A percentile compares a stretch with the other conserved stretches of the same genome.
Conservation (phyloP, 139 green algal species). For the Closterium sp. region DNA sequence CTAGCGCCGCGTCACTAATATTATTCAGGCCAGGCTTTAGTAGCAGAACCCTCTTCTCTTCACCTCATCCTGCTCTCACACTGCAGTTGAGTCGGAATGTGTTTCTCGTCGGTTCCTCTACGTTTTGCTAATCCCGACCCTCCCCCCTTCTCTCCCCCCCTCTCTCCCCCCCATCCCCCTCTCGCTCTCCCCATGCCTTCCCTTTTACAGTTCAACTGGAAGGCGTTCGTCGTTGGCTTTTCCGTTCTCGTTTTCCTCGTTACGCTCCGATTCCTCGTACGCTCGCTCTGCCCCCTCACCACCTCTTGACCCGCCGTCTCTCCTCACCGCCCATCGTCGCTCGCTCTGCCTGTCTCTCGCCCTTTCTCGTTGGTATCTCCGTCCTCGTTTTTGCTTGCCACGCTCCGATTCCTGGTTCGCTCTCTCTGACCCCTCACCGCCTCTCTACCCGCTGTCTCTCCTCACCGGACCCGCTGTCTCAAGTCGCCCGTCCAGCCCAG, state of each 20-base stretch:
- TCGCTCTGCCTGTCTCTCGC: background rate
- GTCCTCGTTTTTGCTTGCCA: background rate
- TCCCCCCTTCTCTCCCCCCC: background rate
- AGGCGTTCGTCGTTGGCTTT: conserved; percentile 21
- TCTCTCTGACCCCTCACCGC: too few species aligned
- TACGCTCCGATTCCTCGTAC: conserved; percentile 34
- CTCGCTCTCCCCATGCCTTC: background rate
- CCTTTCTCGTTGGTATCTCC: background rate
- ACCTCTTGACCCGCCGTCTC: background rate
- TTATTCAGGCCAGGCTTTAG: too few species aligned
- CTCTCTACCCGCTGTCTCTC: too few species aligned
- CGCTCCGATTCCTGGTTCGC: background rate
- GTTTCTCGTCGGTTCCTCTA: too few species aligned
- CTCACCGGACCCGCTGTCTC: too few species aligned
- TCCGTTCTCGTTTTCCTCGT: conserved; percentile 37
- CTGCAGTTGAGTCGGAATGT: too few species aligned
- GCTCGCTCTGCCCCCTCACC: background rate
- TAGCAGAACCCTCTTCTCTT: too few species aligned
- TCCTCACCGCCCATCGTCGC: background rate
- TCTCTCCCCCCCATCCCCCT: background rate
- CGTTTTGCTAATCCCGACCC: too few species aligned
- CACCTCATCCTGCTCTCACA: too few species aligned
- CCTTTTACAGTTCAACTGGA: conserved; percentile 18
- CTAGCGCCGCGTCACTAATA: too few species aligned
- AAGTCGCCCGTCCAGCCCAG: too few species aligned